phyloP scores from a whole-genome alignment of 1,284 basidiomycete species.

The Porodaedalea pini region DNA sequence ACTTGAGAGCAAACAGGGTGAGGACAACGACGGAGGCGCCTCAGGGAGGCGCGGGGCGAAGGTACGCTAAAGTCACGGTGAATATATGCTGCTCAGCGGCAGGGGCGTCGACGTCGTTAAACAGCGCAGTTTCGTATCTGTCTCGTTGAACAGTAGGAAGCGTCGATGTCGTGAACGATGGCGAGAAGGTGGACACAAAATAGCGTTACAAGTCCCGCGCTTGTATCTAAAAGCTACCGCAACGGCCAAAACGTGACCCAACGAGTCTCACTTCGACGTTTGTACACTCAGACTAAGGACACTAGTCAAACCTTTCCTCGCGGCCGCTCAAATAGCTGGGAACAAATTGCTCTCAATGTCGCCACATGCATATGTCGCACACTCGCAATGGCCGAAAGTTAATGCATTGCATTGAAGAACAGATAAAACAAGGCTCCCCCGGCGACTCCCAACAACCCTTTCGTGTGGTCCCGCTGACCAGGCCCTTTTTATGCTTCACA shows the following conservation, averaged over 20 bases:
- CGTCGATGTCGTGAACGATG: constrained; percentile 4
- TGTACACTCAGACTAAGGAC: too few species aligned
- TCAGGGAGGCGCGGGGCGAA: background rate
- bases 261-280: too few species aligned
- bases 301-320: too few species aligned
- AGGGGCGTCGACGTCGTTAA: background rate
- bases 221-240: background rate
- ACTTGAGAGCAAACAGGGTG: background rate
- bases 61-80: background rate
- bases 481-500: background rate
- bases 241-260: background rate
- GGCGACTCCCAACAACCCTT: too few species aligned
- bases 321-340: too few species aligned
- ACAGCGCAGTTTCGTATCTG: background rate
- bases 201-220: constrained; percentile 1
- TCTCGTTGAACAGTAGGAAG: background rate
- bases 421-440: background rate
- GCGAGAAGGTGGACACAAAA: background rate
- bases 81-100: constrained; percentile 1
- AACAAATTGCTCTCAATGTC: background rate
- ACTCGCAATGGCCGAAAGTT: background rate
- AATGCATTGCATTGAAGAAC: background rate
- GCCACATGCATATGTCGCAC: background rate
- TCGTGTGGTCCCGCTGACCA: background rate
- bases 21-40: background rate